A percentile compares a stretch with the other conserved stretches of the same genome.
Conservation (phyloP, 305 asterid species). For the Ruellia speciosa region DNA sequence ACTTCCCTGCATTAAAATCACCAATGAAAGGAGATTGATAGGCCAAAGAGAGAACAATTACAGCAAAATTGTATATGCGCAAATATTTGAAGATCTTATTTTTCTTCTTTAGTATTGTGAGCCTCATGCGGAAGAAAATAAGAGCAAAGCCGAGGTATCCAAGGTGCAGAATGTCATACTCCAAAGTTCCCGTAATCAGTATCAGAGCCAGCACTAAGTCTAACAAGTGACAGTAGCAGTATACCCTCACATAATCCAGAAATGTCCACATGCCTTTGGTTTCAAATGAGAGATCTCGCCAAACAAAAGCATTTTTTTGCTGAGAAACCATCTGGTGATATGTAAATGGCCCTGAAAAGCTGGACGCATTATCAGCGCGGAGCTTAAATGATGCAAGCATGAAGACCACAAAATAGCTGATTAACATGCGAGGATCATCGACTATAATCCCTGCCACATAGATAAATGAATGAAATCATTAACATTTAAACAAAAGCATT, state of each 20-base stretch:
- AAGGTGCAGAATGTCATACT: constrained; percentile 92
- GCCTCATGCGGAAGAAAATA: constrained; percentile 91
- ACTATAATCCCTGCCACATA: constrained; percentile 58
- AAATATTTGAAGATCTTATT: constrained; percentile 82
- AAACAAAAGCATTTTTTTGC: constrained; percentile 79
- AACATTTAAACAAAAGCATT: neutral
- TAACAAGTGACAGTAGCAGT: constrained; percentile 96
- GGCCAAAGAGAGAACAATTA: constrained; percentile 91
- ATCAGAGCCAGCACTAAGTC: constrained; percentile 88
- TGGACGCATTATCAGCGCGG: constrained; percentile 75
- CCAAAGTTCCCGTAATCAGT: constrained; percentile 89
- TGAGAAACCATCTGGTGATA: constrained; percentile 81
- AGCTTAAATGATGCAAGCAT: constrained; percentile 87
- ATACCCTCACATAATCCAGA: constrained; percentile 90
- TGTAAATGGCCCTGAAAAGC: constrained; percentile 71
- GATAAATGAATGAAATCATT: constrained; percentile 3
- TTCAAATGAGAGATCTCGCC: constrained; percentile 96
- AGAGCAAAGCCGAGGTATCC: constrained; percentile 97
- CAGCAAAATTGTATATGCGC: constrained; percentile 80
- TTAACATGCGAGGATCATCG: constrained; percentile 92
- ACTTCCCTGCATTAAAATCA: constrained; percentile 63
- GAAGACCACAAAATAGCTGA: constrained; percentile 81
- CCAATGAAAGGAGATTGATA: constrained; percentile 96
- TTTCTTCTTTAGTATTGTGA: constrained; percentile 83
- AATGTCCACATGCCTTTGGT: constrained; percentile 99